Evolutionary conservation across 2,329 filamentous ascomycete species (phyloP).

Genomic region (Fusarium dimerum): DNA sequence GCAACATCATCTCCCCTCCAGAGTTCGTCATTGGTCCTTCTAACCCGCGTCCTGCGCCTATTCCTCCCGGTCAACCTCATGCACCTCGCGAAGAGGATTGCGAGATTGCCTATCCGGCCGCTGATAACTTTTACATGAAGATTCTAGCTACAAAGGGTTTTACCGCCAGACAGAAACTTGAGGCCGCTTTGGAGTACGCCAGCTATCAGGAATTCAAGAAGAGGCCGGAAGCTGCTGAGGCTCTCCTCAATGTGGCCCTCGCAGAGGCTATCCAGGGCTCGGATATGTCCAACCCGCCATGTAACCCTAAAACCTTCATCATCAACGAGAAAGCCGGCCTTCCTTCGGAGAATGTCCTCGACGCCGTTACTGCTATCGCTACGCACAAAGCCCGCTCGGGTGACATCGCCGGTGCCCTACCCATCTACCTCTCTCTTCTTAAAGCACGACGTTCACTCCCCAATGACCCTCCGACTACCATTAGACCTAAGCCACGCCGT

Average conservation of each 20-base stretch:
- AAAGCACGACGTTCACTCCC: slow-evolving; percentile 69
- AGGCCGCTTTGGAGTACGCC: slow-evolving; percentile 80
- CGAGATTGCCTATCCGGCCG: slow-evolving; percentile 65
- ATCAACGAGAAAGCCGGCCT: slow-evolving; percentile 59
- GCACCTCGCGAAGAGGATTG: slow-evolving; percentile 77
- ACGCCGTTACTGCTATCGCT: slow-evolving; percentile 74
- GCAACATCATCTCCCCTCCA: slow-evolving; percentile 67
- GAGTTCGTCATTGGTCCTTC: slow-evolving; percentile 79
- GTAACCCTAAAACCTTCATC: slow-evolving; percentile 64
- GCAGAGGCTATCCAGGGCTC: slow-evolving; percentile 67
- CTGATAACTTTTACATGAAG: slow-evolving; percentile 78
- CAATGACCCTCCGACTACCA: slow-evolving; percentile 31
- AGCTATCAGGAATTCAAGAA: slow-evolving; percentile 83
- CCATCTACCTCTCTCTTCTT: slow-evolving; percentile 83
- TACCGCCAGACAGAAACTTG: slow-evolving; percentile 73
- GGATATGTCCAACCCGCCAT: slow-evolving; percentile 38
- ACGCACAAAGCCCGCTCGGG: slow-evolving; percentile 73
- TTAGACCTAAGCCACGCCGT: slow-evolving; percentile 6
- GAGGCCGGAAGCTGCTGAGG: slow-evolving; percentile 62
- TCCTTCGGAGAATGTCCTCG: slow-evolving; percentile 74
- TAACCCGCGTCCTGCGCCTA: slow-evolving; percentile 76
- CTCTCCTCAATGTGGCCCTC: slow-evolving; percentile 75
- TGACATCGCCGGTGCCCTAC: slow-evolving; percentile 69
- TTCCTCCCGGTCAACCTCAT: slow-evolving; percentile 62
- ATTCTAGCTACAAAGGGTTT: slow-evolving; percentile 82